Conservation (phyloP, 78 protist species). For the Anaeramoeba flamelloides region DNA sequence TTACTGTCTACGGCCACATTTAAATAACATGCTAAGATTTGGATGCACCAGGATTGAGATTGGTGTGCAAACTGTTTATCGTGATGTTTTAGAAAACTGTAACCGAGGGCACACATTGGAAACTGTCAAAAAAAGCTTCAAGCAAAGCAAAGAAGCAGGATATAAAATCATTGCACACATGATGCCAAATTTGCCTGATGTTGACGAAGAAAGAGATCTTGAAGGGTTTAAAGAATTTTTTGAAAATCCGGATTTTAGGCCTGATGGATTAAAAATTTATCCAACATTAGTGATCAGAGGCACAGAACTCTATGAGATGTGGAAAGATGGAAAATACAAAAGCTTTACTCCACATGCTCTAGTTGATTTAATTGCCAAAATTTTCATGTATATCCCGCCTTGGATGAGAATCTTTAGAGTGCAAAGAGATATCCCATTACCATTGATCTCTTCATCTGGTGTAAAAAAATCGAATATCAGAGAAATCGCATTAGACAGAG, state of each 20-base stretch:
- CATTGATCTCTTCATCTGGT: conserved; percentile 73
- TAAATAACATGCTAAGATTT: conserved; percentile 45
- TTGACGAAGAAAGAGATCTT: conserved; percentile 55
- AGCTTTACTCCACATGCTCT: conserved; percentile 43
- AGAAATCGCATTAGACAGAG: conserved; percentile 47
- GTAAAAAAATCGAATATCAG: conserved; percentile 80
- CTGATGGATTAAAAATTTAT: conserved; percentile 85
- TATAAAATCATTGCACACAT: conserved; percentile 83
- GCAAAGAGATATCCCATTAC: conserved; percentile 82
- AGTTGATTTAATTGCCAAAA: conserved; percentile 35
- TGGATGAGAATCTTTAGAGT: conserved; percentile 85
- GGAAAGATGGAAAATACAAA: conserved; percentile 58
- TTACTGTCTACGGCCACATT: conserved; percentile 66
- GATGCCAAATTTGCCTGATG: conserved; percentile 92
- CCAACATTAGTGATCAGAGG: conserved; percentile 88
- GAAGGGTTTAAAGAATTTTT: conserved; percentile 47
- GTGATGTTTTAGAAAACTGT: conserved; percentile 62
- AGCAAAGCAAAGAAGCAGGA: conserved; percentile 65
- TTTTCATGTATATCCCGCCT: conserved; percentile 69
- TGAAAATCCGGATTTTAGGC: conserved; percentile 66
- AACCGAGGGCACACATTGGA: conserved; percentile 72
- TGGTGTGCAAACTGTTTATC: conserved; percentile 78
- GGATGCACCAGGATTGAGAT: conserved; percentile 51
- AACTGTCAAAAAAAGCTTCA: conserved; percentile 39
- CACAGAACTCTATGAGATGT: conserved; percentile 74